A percentile compares a stretch with the other conserved stretches of the same genome.
Conservation (phyloP, 2,329 filamentous ascomycete species). For the Fulvia fulva region DNA sequence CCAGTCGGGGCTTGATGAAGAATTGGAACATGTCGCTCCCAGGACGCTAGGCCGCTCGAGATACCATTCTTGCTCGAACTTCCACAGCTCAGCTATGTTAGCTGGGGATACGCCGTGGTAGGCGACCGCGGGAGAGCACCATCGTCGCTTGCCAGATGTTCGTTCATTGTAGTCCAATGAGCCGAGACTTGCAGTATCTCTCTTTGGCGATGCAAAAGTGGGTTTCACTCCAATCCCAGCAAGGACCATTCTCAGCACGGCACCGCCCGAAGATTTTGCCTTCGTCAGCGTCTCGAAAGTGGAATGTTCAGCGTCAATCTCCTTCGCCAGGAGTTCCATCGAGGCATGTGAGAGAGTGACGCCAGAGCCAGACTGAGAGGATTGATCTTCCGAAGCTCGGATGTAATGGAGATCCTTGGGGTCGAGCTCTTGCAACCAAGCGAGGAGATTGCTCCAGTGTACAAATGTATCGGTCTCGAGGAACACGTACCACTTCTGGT, state of each 20-base stretch:
- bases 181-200: slow-evolving; percentile 34
- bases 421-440: slow-evolving; percentile 45
- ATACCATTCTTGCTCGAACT: slow-evolving; percentile 29
- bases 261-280: slow-evolving; percentile 26
- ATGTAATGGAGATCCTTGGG: slow-evolving; percentile 43
- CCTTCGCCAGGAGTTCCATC: slow-evolving; percentile 28
- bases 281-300: slow-evolving; percentile 22
- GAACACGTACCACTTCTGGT: slow-evolving; percentile 51
- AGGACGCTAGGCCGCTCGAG: slow-evolving; percentile 5
- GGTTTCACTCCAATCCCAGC: slow-evolving; percentile 18
- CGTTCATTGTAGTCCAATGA: slow-evolving; percentile 37
- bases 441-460: slow-evolving; percentile 40
- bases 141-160: slow-evolving; percentile 12
- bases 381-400: slow-evolving; percentile 43
- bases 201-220: slow-evolving; percentile 24
- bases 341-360: slow-evolving; percentile 43
- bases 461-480: slow-evolving; percentile 50
- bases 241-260: slow-evolving; percentile 24
- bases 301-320: slow-evolving; percentile 40
- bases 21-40: slow-evolving; percentile 27
- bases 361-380: slow-evolving; percentile 39
- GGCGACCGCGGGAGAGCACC: slow-evolving; percentile 29
- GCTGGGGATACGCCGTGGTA: slow-evolving; percentile 26
- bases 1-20: slow-evolving; percentile 25
- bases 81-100: slow-evolving; percentile 24